These are phyloP conservation scores for Stachybotrys elegans DNA, from an alignment of 2,329 filamentous ascomycete genomes.

Conservation along the genomic window DNA sequence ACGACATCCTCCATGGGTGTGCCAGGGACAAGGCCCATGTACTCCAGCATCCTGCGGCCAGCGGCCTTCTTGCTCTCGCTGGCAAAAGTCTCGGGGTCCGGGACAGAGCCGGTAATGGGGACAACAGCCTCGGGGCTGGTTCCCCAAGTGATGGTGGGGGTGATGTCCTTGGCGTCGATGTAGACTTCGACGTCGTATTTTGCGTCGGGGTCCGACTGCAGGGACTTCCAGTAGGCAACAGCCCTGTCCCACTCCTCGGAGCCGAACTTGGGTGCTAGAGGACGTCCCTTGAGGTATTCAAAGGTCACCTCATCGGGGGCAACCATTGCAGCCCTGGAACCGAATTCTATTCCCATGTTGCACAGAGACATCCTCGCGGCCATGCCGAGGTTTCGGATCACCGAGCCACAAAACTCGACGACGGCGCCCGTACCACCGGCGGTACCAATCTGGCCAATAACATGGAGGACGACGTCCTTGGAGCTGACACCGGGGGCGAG, in stretches of 20 bases:
- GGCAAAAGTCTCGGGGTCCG: conserved; percentile 80
- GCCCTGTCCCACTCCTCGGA: conserved; percentile 89
- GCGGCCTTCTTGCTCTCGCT: conserved; percentile 75
- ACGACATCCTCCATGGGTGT: conserved; percentile 88
- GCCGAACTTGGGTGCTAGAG: conserved; percentile 78
- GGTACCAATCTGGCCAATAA: conserved; percentile 90
- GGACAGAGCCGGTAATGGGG: conserved; percentile 88
- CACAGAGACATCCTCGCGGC: conserved; percentile 99
- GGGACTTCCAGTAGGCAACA: conserved; percentile 77
- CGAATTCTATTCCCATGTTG: conserved; percentile 98
- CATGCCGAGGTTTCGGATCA: conserved; percentile 85
- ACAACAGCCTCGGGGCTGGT: conserved; percentile 94
- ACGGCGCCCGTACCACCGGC: conserved; percentile 91
- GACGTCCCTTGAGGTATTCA: conserved; percentile 88
- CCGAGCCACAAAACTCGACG: conserved; percentile 95
- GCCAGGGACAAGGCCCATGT: conserved; percentile 88
- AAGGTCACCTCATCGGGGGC: conserved; percentile 92
- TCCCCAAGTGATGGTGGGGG: conserved; percentile 93
- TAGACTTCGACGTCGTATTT: conserved; percentile 86
- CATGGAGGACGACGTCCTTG: conserved; percentile 91
- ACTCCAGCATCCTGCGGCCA: conserved; percentile 79
- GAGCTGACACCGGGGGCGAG: conserved; percentile 87
- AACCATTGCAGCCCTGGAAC: conserved; percentile 93
- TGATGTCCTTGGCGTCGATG: conserved; percentile 88
- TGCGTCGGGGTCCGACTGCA: conserved; percentile 82